Conservation (phyloP, 2,329 filamentous ascomycete genomes). For the Aspergillus brasiliensis region DNA sequence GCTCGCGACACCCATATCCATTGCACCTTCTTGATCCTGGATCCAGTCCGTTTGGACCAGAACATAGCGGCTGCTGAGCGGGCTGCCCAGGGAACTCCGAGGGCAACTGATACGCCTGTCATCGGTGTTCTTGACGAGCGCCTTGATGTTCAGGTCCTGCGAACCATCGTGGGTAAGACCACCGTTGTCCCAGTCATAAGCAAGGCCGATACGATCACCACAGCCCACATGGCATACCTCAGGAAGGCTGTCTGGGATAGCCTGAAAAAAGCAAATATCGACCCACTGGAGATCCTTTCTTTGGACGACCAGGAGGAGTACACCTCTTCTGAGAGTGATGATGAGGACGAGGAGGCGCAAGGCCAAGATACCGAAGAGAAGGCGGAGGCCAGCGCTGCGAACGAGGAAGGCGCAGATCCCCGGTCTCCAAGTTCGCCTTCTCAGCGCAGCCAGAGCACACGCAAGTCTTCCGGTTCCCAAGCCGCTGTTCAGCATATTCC, state of each 20-base stretch:
- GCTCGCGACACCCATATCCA: slow-evolving; percentile 97
- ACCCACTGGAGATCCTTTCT: slow-evolving; percentile 83
- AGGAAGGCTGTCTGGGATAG: slow-evolving; percentile 90
- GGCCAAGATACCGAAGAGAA: slow-evolving; percentile 34
- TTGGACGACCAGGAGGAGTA: slow-evolving; percentile 74
- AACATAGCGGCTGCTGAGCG: slow-evolving; percentile 72
- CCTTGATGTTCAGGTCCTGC: slow-evolving; percentile 86
- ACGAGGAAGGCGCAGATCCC: slow-evolving; percentile 13
- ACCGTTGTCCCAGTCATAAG: slow-evolving; percentile 93
- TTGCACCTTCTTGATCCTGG: slow-evolving; percentile 87
- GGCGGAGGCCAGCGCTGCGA: slow-evolving; percentile 16
- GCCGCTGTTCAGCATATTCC: slow-evolving; percentile 69
- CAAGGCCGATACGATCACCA: slow-evolving; percentile 96
- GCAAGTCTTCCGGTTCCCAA: slow-evolving; percentile 44
- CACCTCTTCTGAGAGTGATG: slow-evolving; percentile 51
- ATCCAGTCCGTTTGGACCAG: slow-evolving; percentile 80
- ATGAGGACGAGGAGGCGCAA: slow-evolving; percentile 43
- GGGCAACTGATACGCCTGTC: slow-evolving; percentile 43
- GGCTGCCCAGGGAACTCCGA: slow-evolving; percentile 56
- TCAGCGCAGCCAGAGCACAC: slow-evolving; percentile 47
- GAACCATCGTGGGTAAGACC: slow-evolving; percentile 86
- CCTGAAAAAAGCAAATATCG: slow-evolving; percentile 80
- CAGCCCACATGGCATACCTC: slow-evolving; percentile 86
- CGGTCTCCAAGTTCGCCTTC: slow-evolving; percentile 33
- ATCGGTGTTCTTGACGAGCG: slow-evolving; percentile 79